Evolutionary conservation across 805 yeast genomes (phyloP).

Genomic region (Suhomyces sp.): DNA sequence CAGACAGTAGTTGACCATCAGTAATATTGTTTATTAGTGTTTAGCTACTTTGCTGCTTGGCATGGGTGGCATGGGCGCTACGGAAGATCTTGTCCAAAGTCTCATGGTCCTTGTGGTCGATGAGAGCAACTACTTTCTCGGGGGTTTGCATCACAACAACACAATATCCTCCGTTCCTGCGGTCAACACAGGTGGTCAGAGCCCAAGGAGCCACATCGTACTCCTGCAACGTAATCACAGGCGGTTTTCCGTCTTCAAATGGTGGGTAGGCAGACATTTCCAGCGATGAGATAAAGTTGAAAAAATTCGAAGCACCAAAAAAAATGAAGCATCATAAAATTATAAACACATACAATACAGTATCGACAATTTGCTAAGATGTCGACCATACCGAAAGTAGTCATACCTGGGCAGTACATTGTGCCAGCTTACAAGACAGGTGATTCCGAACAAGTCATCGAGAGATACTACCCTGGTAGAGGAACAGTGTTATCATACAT

Average conservation of each 20-base stretch:
- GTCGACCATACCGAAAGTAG: constrained; percentile 10
- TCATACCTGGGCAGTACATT: constrained; percentile 73
- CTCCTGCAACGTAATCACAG: constrained; percentile 41
- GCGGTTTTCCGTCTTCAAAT: constrained; percentile 45
- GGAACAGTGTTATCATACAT: constrained; percentile 58
- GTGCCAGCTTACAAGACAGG: constrained; percentile 50
- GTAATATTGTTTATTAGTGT: neutral
- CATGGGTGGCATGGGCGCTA: constrained; percentile 39
- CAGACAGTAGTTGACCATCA: no score
- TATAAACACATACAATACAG: neutral
- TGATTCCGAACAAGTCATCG: constrained; percentile 26
- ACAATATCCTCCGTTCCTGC: constrained; percentile 30
- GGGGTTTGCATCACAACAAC: constrained; percentile 47
- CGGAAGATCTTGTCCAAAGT: constrained; percentile 43
- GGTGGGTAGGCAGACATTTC: constrained; percentile 31
- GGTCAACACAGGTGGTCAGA: constrained; percentile 47
- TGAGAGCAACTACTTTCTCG: constrained; percentile 40
- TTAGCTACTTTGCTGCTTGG: constrained; percentile 10
- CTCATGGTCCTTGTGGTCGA: constrained; percentile 35
- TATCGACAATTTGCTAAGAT: neutral
- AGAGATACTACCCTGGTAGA: constrained; percentile 56
- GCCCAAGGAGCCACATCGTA: constrained; percentile 57
- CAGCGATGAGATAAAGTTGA: constrained; percentile 4
- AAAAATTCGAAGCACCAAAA: neutral
- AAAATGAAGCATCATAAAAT: neutral